Evolutionary conservation across 176 grass and related monocot species (phyloP).

Genomic region (Neostapfia colusana): DNA sequence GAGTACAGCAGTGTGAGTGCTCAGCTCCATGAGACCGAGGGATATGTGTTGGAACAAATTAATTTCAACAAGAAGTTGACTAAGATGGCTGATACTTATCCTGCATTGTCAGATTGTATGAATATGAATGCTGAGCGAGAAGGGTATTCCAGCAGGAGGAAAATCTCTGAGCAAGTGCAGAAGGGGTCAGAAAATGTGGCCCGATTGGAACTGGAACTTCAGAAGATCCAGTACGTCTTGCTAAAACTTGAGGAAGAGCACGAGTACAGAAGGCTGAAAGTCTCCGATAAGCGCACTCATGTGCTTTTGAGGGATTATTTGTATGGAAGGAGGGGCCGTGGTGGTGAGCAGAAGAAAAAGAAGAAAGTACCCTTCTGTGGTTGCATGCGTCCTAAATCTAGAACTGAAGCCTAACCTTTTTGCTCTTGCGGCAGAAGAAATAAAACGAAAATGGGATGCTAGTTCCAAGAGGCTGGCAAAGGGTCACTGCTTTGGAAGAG

Average conservation of each 20-base stretch:
- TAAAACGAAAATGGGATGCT: slow-evolving; percentile 3
- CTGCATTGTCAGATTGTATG: slow-evolving; percentile 37
- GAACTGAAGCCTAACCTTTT: slow-evolving; percentile 41
- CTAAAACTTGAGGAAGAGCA: slow-evolving; percentile 81
- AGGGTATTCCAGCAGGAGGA: slow-evolving; percentile 62
- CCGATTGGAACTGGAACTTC: slow-evolving; percentile 73
- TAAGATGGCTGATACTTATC: slow-evolving; percentile 67
- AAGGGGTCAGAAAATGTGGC: slow-evolving; percentile 72
- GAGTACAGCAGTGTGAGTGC: slow-evolving; percentile 62
- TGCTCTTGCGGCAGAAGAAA: slow-evolving; percentile 31
- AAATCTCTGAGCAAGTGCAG: slow-evolving; percentile 61
- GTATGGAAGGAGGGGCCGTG: slow-evolving; percentile 67
- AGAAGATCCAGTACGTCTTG: slow-evolving; percentile 85
- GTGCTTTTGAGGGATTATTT: slow-evolving; percentile 90
- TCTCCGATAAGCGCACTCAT: slow-evolving; percentile 58
- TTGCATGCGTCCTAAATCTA: slow-evolving; percentile 63
- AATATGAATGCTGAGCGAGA: slow-evolving; percentile 42
- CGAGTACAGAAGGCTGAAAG: slow-evolving; percentile 51
- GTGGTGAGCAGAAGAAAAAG: slow-evolving; percentile 35
- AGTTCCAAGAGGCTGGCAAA: slow-evolving; percentile 24
- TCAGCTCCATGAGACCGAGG: slow-evolving; percentile 68
- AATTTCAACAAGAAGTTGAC: slow-evolving; percentile 62
- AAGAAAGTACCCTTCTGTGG: slow-evolving; percentile 70
- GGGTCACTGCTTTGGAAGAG: slow-evolving; percentile 9
- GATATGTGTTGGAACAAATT: slow-evolving; percentile 58